These are phyloP conservation scores for Neurospora sp. DNA, from an alignment of 495 filamentous ascomycete genomes.

Conservation along the genomic window DNA sequence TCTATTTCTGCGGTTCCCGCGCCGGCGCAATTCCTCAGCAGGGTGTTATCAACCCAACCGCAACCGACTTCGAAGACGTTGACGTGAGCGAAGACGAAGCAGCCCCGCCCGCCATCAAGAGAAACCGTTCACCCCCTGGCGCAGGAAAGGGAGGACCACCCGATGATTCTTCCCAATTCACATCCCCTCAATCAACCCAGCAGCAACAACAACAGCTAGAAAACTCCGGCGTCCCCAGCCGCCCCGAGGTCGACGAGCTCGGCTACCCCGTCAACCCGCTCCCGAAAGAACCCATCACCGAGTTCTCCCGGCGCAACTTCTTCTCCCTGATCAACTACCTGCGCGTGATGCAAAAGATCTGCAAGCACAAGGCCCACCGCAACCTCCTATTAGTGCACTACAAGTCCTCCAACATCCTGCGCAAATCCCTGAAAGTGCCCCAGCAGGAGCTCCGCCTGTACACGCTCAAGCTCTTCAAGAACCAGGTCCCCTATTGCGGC, in stretches of 20 bases:
- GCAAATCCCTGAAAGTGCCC: constrained; percentile 81
- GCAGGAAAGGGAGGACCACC: not conserved
- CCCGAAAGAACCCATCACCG: constrained; percentile 73
- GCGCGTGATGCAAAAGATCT: constrained; percentile 93
- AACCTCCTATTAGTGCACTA: constrained; percentile 89
- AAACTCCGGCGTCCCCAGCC: constrained; percentile 38
- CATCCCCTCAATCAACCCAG: not conserved
- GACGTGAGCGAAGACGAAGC: constrained; percentile 58
- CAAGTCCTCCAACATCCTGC: constrained; percentile 80
- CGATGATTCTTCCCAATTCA: not conserved
- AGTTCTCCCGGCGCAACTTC: constrained; percentile 89
- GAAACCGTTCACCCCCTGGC: constrained; percentile 35
- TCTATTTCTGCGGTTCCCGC: constrained; percentile 65
- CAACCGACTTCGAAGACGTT: constrained; percentile 21
- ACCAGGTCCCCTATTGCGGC: constrained; percentile 94
- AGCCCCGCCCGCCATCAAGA: constrained; percentile 68
- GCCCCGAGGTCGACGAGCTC: constrained; percentile 81
- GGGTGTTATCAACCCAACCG: constrained; percentile 12
- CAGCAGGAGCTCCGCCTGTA: constrained; percentile 81
- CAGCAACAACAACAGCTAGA: constrained; percentile 25
- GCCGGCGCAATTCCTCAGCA: constrained; percentile 21
- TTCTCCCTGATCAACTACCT: constrained; percentile 88
- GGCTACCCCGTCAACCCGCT: constrained; percentile 56
- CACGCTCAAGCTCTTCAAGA: constrained; percentile 96
- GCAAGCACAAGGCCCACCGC: constrained; percentile 86